phyloP scores from a whole-genome alignment of 495 filamentous ascomycete genomes.

The Ascobolus immersus region DNA sequence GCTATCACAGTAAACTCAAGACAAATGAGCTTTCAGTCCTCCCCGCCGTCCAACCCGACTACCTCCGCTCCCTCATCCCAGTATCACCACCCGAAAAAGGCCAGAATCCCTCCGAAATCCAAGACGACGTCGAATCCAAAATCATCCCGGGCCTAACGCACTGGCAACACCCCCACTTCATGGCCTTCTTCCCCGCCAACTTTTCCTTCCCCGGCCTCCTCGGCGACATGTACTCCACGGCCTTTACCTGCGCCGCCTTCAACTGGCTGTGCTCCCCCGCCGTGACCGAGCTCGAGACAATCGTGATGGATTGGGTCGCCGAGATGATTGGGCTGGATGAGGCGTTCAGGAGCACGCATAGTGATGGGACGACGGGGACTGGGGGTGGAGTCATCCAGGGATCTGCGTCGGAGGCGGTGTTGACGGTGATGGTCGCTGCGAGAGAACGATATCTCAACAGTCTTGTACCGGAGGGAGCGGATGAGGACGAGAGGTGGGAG shows the following conservation, averaged over 20 bases:
- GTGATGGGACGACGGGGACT: constrained; percentile 42
- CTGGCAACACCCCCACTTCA: constrained; percentile 90
- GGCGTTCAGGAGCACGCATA: constrained; percentile 52
- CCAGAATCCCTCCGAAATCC: constrained; percentile 58
- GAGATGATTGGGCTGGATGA: constrained; percentile 44
- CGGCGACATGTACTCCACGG: constrained; percentile 74
- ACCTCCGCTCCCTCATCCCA: constrained; percentile 59
- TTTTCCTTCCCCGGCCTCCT: constrained; percentile 69
- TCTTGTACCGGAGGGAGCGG: constrained; percentile 26
- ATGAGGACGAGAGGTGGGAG: constrained; percentile 34
- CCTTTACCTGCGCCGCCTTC: constrained; percentile 76
- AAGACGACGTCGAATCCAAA: constrained; percentile 59
- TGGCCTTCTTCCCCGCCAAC: constrained; percentile 80
- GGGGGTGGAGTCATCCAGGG: constrained; percentile 91
- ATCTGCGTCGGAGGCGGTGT: constrained; percentile 68
- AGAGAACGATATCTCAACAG: constrained; percentile 52
- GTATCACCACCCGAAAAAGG: constrained; percentile 41
- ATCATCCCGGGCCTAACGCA: constrained; percentile 90
- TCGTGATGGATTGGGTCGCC: constrained; percentile 80
- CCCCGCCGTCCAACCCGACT: constrained; percentile 61
- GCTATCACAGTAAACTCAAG: constrained; percentile 54
- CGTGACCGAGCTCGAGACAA: constrained; percentile 86
- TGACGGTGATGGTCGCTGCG: constrained; percentile 69
- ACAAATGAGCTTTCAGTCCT: constrained; percentile 46
- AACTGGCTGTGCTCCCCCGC: constrained; percentile 94